These are phyloP conservation scores for Physaria fendleri DNA, from an alignment of 345 rosid genomes.

Conservation along the genomic window DNA sequence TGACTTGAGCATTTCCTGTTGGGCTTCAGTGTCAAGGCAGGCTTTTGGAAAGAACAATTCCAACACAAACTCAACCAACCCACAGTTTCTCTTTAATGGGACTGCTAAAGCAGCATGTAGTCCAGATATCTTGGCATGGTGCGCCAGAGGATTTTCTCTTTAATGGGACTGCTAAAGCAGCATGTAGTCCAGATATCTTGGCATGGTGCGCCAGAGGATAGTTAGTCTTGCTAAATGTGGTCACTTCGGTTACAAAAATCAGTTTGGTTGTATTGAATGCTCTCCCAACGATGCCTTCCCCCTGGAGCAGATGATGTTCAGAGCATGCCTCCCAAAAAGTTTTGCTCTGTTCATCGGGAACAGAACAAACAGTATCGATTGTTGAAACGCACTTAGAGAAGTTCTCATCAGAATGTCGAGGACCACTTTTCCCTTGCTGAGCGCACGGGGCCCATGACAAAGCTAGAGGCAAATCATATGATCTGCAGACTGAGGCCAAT, in stretches of 20 bases:
- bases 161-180: slow-evolving; percentile 77
- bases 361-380: slow-evolving; percentile 58
- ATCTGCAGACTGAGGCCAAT: slow-evolving; percentile 54
- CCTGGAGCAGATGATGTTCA: slow-evolving; percentile 66
- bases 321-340: slow-evolving; percentile 70
- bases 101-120: slow-evolving; percentile 70
- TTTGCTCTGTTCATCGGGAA: slow-evolving; percentile 36
- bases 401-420: slow-evolving; percentile 61
- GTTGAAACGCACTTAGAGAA: slow-evolving; percentile 51
- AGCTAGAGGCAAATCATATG: slow-evolving; percentile 62
- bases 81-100: slow-evolving; percentile 52
- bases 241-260: slow-evolving; percentile 58
- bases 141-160: slow-evolving; percentile 53
- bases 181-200: slow-evolving; percentile 56
- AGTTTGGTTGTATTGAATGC: slow-evolving; percentile 51
- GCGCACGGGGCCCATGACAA: slow-evolving; percentile 75
- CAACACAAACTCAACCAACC: slow-evolving; percentile 60
- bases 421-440: slow-evolving; percentile 59
- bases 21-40: slow-evolving; percentile 42
- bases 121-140: slow-evolving; percentile 74
- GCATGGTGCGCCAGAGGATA: slow-evolving; percentile 92
- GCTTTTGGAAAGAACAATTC: slow-evolving; percentile 80
- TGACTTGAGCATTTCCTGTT: slow-evolving; percentile 41
- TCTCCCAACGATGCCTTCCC: slow-evolving; percentile 82
- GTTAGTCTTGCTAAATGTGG: slow-evolving; percentile 55